Conservation (phyloP, 2,329 filamentous ascomycete species). For the Ophiostoma himal-ulmi region DNA sequence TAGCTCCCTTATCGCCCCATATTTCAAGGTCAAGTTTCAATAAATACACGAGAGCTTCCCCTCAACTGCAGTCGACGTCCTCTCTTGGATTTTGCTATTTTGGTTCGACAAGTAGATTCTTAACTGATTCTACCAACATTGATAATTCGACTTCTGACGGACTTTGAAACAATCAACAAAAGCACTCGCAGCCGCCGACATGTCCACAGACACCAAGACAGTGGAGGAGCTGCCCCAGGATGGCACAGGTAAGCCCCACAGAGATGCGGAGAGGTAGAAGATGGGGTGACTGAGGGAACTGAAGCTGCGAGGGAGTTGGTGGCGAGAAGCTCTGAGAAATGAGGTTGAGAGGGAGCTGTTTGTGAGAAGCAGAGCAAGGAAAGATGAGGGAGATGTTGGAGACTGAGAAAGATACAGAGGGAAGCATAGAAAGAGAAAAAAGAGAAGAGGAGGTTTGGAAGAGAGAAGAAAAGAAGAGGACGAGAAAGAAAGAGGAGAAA, state of each 20-base stretch:
- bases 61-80: constrained; percentile 8
- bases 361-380: neutral
- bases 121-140: neutral
- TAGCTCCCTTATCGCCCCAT: constrained; percentile 24
- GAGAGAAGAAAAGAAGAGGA: neutral
- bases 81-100: neutral
- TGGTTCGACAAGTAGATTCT: neutral
- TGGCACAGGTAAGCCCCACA: constrained; percentile 24
- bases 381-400: too few species aligned
- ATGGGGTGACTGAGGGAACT: neutral
- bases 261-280: neutral
- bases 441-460: neutral
- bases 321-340: neutral
- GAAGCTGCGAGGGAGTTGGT: neutral
- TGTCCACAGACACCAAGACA: constrained; percentile 7
- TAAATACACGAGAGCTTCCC: constrained; percentile 21
- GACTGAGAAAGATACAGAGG: neutral
- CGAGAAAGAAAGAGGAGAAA: neutral
- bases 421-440: neutral
- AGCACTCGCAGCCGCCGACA: neutral
- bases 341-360: neutral
- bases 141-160: neutral
- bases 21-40: constrained; percentile 17
- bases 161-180: neutral
- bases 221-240: constrained; percentile 24